Evolutionary conservation across 495 filamentous ascomycete genomes (phyloP), one percentile per base, ranked within the genome.

Genomic region (Hyaloscypha variabilis): DNA sequence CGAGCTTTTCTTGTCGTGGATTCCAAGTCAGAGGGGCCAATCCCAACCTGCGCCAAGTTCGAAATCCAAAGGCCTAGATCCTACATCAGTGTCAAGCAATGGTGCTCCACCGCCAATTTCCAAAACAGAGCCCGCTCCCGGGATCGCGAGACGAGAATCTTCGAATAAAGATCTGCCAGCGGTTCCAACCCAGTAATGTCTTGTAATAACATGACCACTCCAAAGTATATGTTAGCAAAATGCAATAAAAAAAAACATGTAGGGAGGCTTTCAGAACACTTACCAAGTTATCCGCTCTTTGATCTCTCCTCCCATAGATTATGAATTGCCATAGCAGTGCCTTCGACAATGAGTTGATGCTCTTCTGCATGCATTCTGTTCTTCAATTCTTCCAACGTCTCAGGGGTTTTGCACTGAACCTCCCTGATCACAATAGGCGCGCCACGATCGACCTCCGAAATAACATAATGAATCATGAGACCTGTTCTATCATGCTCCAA

Each of bases 391-490:
- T 88, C 81, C 42, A 93, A 58, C 49, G 81, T 83, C 68, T 93
- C 91, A 17, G 86, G 89, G 63, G 87, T 82, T 54, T 77, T 79
- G 67, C 93, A 88, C 60, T 85, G 82, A 54, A 97, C 86, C 79
- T 93, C 89, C 67, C 80, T 75, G 13, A 89, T 84, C 60, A 94
- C 74, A 67, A 97, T 87, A 6, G 91, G 88, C 69, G 83, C 81
- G 2, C 94, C 94, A 73, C 88, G 84, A 76, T 97, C 94, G 49
- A 96, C 92, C 70, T 94, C 88, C 46, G 81, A 84, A 68, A 97
- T 91, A 53, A 97, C 92, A 72, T 92, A 88, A 76, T 97, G 93
- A 3, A 96, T 87, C 93, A 98, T 97, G 10, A 72, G 68, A n/a
- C 95, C 88, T 1, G 93, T 93, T 1, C 93, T 97, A 55, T 76